Evolutionary conservation across 2,329 filamentous ascomycete genomes (phyloP).

Genomic region (Leptosphaerulina australis): DNA sequence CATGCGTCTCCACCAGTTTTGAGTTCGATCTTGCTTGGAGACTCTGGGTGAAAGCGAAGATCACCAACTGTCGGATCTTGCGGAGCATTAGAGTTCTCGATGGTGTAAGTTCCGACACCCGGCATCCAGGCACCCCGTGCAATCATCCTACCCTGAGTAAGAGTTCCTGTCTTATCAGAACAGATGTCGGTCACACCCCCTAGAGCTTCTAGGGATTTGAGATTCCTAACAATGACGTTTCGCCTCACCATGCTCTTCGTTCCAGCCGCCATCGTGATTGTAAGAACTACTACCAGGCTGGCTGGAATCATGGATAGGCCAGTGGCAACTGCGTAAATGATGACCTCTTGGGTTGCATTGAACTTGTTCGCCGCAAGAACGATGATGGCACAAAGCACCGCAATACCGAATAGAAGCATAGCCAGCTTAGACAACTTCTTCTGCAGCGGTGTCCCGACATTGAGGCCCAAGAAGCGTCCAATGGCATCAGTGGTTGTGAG

Average conservation of each 20-base stretch:
- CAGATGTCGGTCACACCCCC: conserved; percentile 47
- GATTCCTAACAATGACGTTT: conserved; percentile 45
- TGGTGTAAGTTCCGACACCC: conserved; percentile 45
- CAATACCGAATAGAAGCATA: conserved; percentile 44
- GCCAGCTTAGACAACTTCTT: conserved; percentile 46
- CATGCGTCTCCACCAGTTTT: conserved; percentile 19
- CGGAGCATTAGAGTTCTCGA: conserved; percentile 44
- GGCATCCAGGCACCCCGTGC: conserved; percentile 49
- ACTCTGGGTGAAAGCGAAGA: conserved; percentile 33
- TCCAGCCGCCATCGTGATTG: conserved; percentile 49
- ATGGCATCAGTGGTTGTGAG: conserved; percentile 54
- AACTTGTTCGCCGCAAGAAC: conserved; percentile 50
- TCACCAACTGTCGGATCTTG: conserved; percentile 43
- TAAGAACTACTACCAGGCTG: conserved; percentile 47
- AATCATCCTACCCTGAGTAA: conserved; percentile 52
- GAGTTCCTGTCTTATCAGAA: conserved; percentile 47
- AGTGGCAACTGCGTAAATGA: conserved; percentile 50
- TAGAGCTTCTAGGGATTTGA: conserved; percentile 46
- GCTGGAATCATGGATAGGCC: conserved; percentile 50
- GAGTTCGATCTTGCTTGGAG: conserved; percentile 33
- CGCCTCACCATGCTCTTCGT: conserved; percentile 47
- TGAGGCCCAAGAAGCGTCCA: conserved; percentile 50
- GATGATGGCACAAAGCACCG: conserved; percentile 48
- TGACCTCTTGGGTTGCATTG: conserved; percentile 47
- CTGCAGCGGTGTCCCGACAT: conserved; percentile 48